phyloP scores from a whole-genome alignment of 2,329 filamentous ascomycete species.

The Parastagonospora avenae region DNA sequence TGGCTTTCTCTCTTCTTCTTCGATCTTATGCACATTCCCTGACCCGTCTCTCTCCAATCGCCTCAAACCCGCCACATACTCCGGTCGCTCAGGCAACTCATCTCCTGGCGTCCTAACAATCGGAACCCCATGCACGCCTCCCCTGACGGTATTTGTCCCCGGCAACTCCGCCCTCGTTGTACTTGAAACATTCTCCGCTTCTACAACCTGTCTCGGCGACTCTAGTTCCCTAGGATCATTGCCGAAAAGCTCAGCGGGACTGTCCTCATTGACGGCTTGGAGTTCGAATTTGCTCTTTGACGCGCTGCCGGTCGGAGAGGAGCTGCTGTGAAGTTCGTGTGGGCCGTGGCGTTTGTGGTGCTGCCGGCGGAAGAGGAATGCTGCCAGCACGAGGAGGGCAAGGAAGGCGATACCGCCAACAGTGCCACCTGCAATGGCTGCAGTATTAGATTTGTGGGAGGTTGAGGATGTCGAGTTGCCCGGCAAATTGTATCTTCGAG shows the following conservation, averaged over 20 bases:
- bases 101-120: conserved; percentile 25
- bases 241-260: conserved; percentile 22
- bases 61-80: conserved; percentile 10
- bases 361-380: conserved; percentile 15
- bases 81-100: conserved; percentile 17
- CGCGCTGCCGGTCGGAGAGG: neutral
- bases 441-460: conserved; percentile 9
- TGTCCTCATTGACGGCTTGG: conserved; percentile 14
- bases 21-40: neutral
- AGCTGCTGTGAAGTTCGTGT: conserved; percentile 10
- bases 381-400: conserved; percentile 10
- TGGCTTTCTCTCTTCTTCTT: neutral
- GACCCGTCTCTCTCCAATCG: neutral
- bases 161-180: conserved; percentile 21
- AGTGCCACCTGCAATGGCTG: conserved; percentile 23
- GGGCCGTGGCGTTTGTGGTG: conserved; percentile 7
- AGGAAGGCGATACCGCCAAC: conserved; percentile 19
- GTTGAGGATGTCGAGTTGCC: neutral
- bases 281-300: conserved; percentile 20
- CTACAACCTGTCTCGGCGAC: conserved; percentile 17
- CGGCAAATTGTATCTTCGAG: neutral
- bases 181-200: conserved; percentile 17
- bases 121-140: conserved; percentile 19
- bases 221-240: conserved; percentile 12
- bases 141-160: conserved; percentile 17